Percentiles rank a stretch among this genome's conserved stretches.
These are phyloP conservation scores for Dalbergia cultrata DNA, from an alignment of 306 rosid species.

Conservation along the genomic window DNA sequence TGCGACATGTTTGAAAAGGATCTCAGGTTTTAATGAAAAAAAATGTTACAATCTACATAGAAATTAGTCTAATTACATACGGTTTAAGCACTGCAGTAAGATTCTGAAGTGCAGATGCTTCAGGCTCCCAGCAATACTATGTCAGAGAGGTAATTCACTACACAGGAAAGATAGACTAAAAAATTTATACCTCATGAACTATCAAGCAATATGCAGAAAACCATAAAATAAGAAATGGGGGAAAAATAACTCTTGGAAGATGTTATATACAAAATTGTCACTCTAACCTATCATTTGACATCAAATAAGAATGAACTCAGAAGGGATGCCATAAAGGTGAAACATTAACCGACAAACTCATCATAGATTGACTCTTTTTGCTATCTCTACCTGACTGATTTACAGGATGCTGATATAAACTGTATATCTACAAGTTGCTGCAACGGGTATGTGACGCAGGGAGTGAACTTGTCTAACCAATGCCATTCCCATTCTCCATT, in stretches of 20 bases:
- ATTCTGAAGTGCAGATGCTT: neutral
- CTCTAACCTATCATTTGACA: slow-evolving; percentile 41
- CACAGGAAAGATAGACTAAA: neutral
- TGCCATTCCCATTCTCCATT: slow-evolving; percentile 26
- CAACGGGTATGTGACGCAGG: slow-evolving; percentile 33
- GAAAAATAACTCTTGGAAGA: slow-evolving; percentile 3
- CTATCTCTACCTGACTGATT: slow-evolving; percentile 56
- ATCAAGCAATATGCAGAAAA: slow-evolving; percentile 8
- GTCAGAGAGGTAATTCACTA: neutral
- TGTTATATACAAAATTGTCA: slow-evolving; percentile 46
- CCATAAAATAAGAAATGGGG: neutral
- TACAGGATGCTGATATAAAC: slow-evolving; percentile 50
- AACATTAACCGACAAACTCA: slow-evolving; percentile 44
- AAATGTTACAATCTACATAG: neutral
- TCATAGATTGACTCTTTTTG: slow-evolving; percentile 37
- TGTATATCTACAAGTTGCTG: slow-evolving; percentile 54
- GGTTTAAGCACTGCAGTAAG: neutral
- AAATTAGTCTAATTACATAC: too few species aligned
- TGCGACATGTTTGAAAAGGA: neutral
- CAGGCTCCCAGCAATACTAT: neutral
- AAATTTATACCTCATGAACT: slow-evolving; percentile 4
- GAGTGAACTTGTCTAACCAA: slow-evolving; percentile 43
- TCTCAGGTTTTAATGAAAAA: neutral
- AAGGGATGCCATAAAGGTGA: slow-evolving; percentile 38
- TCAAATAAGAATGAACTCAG: slow-evolving; percentile 30